Evolutionary conservation across 2,329 filamentous ascomycete genomes (phyloP).

Genomic region (Diplocarpon rosae): DNA sequence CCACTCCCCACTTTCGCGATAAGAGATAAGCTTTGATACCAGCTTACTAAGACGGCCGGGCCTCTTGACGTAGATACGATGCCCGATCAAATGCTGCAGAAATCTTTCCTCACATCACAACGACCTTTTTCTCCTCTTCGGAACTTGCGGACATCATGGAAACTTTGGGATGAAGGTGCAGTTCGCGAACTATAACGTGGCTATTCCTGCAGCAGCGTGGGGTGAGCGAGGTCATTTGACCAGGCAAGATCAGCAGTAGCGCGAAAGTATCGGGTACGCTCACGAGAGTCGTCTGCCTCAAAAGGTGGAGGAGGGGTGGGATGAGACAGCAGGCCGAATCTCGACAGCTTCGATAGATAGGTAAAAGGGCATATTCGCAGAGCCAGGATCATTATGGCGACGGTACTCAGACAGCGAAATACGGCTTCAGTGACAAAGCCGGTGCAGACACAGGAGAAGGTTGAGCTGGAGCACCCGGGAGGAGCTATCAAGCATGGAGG

Average conservation of each 20-base stretch:
- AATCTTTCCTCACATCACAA: background rate
- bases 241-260: background rate
- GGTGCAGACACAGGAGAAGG: slow-evolving; percentile 3
- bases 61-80: slow-evolving; percentile 2
- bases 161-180: slow-evolving; percentile 3
- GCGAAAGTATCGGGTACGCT: slow-evolving; percentile 6
- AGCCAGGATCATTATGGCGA: slow-evolving; percentile 15
- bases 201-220: background rate
- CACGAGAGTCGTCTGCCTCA: slow-evolving; percentile 13
- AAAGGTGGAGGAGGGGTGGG: background rate
- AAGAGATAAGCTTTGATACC: background rate
- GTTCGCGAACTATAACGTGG: background rate
- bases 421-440: background rate
- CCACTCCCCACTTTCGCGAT: background rate
- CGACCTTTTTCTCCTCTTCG: background rate
- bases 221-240: background rate
- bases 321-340: background rate
- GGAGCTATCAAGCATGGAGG: slow-evolving; percentile 26
- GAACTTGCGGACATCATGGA: slow-evolving; percentile 2
- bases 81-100: background rate
- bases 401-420: slow-evolving; percentile 21
- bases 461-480: slow-evolving; percentile 23
- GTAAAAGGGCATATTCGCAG: background rate
- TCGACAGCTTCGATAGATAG: background rate
- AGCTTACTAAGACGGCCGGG: background rate